Evolutionary conservation across 2,329 filamentous ascomycete genomes (phyloP), one percentile per base, ranked within the genome.

Genomic region (Ophiosphaerella herpotricha): DNA sequence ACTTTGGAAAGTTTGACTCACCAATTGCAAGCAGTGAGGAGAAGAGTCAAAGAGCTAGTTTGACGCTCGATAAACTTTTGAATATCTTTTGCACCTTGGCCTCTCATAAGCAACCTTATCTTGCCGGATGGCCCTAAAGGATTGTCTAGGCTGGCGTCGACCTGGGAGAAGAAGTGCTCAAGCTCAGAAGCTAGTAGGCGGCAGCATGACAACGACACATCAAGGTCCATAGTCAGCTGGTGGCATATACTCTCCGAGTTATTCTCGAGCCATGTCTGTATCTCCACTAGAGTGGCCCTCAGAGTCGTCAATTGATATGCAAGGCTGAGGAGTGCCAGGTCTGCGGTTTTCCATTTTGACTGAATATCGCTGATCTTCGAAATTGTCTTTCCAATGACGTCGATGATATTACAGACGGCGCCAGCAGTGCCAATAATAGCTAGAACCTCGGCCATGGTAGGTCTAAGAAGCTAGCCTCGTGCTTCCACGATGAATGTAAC

Each of bases 1-100:
- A 21, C 18, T 21, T 21, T 21, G 18, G 18, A 26, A 12, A 24
- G 16, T 13, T 13, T 32, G 24, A 43, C 50, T 35, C 34, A 60
- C 59, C 55, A 53, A 36, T 55, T 63, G 18, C 46, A 57, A 16
- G 55, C 55, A 8, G 52, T 58, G 12, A 63, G 55, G 16, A 60
- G 51, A 21, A 63, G 36, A 11, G 48, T 59, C 21, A 60, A 31
- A 2, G 55, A 44, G 12, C 31, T 39, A 5, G 43, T 59, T 41
- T 63, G 57, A 35, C 44, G 37, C 11, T 54, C 52, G 32, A 60
- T 38, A 31, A 57, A 11, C 14, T 48, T 59, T 24, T 60, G 54
- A 12, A 59, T 16, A 24, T 57, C 51, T 1, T 45, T 42, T 8
- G 55, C 43, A 3, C 39, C 38, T 9, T 34, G 42, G 13, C 29